A percentile compares a stretch with the other conserved stretches of the same genome.
These are phyloP conservation scores for Salix dunnii DNA, from an alignment of 345 rosid genomes.

Conservation along the genomic window DNA sequence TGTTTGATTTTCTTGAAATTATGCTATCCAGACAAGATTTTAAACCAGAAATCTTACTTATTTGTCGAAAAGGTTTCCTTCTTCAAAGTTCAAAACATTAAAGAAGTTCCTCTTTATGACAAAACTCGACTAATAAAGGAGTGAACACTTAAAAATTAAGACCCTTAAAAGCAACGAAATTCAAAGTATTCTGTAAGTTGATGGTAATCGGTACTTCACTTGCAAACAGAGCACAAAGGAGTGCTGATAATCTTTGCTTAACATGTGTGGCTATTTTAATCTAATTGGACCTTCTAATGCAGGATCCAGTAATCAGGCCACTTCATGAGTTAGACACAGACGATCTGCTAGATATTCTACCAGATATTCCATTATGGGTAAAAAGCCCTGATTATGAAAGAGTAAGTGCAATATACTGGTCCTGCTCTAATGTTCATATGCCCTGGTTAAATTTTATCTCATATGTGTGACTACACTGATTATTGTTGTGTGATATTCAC, in stretches of 20 bases:
- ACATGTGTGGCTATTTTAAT: neutral
- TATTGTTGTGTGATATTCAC: neutral
- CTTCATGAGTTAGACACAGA: slow-evolving; percentile 40
- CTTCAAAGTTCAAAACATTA: no score
- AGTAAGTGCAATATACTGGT: slow-evolving; percentile 29
- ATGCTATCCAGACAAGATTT: neutral
- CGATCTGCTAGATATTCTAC: slow-evolving; percentile 49
- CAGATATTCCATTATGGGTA: slow-evolving; percentile 72
- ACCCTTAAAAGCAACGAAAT: neutral
- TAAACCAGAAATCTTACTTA: neutral
- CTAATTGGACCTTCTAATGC: slow-evolving; percentile 5
- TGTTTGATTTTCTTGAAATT: neutral
- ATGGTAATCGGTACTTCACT: neutral
- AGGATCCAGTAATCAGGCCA: slow-evolving; percentile 58
- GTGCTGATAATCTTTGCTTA: neutral
- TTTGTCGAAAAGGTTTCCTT: neutral
- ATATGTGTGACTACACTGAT: neutral
- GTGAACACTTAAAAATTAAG: neutral
- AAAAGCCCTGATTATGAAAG: slow-evolving; percentile 73
- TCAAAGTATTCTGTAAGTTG: neutral
- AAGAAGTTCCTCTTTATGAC: neutral
- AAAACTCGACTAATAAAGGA: neutral
- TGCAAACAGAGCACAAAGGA: neutral
- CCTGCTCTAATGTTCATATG: no score
- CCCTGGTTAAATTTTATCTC: neutral